Evolutionary conservation across 257 asterid species (phyloP).

Genomic region (Eustoma russellianum): DNA sequence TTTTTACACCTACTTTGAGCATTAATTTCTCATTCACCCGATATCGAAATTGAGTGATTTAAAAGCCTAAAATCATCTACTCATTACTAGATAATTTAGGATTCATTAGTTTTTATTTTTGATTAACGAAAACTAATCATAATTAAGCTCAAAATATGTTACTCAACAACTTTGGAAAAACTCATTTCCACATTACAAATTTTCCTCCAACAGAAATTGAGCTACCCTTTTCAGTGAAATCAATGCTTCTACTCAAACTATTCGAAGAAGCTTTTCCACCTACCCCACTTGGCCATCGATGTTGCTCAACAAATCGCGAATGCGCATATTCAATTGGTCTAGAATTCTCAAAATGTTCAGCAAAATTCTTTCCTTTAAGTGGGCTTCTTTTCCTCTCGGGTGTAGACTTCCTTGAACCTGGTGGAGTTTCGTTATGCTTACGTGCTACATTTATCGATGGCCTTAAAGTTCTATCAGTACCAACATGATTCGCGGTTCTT

Average conservation of each 20-base stretch:
- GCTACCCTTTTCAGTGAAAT: slow-evolving; percentile 41
- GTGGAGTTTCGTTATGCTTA: slow-evolving; percentile 34
- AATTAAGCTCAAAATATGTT: no score
- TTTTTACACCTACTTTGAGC: no score
- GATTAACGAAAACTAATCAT: no score
- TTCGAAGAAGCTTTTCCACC: slow-evolving; percentile 35
- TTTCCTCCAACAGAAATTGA: no score
- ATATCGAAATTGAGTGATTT: no score
- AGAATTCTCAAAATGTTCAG: slow-evolving; percentile 66
- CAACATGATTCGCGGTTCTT: slow-evolving; percentile 36
- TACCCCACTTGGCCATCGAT: slow-evolving; percentile 64
- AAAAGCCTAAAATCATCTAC: no score
- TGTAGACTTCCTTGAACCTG: slow-evolving; percentile 49
- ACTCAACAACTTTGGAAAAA: no score
- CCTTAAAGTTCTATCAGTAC: slow-evolving; percentile 46
- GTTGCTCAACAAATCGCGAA: slow-evolving; percentile 59
- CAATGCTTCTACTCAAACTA: slow-evolving; percentile 31
- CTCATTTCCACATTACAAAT: no score
- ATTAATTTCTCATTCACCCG: no score
- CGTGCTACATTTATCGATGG: slow-evolving; percentile 44
- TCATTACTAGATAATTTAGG: no score
- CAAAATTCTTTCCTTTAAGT: slow-evolving; percentile 46
- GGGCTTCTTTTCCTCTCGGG: slow-evolving; percentile 76
- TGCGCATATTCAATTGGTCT: slow-evolving; percentile 47
- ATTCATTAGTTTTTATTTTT: no score